Evolutionary conservation across 345 rosid species (phyloP).

Genomic region (Camelina laxa): DNA sequence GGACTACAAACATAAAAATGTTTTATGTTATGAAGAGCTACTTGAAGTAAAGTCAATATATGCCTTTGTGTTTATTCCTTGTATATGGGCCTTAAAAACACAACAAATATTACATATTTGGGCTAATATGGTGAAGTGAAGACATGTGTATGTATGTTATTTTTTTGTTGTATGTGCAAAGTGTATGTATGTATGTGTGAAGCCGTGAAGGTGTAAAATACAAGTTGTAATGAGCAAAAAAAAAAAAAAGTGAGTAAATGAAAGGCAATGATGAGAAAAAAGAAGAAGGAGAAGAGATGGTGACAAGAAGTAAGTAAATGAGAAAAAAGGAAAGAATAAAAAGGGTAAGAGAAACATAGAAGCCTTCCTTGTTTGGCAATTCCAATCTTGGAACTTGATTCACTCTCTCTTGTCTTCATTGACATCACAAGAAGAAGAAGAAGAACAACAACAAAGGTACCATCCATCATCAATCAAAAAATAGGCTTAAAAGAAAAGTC

Average conservation of each 20-base stretch:
- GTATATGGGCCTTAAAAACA: conserved; percentile 31
- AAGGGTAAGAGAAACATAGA: conserved; percentile 36
- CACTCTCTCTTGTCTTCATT: conserved; percentile 29
- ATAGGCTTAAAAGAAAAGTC: not conserved
- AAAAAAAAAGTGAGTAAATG: too few relatives aligned
- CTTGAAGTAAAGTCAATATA: too few relatives aligned
- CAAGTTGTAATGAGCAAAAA: not conserved
- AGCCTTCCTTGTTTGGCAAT: conserved; percentile 33
- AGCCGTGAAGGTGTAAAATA: not conserved
- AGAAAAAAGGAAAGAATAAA: conserved; percentile 34
- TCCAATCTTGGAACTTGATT: conserved; percentile 39
- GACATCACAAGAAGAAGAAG: conserved; percentile 4
- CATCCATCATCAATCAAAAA: conserved; percentile 20
- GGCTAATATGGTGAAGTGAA: not conserved
- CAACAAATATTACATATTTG: not conserved
- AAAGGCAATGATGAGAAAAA: conserved; percentile 27
- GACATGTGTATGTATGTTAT: not conserved
- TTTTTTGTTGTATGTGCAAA: too few relatives aligned
- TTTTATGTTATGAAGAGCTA: too few relatives aligned
- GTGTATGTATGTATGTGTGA: not conserved
- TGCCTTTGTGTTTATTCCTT: too few relatives aligned
- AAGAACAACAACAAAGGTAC: conserved; percentile 15
- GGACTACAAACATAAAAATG: too few relatives aligned
- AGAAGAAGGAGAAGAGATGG: not conserved
- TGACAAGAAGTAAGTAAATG: conserved; percentile 37